Conservation (phyloP, 805 yeast species). For the Ogataea ganodermae region DNA sequence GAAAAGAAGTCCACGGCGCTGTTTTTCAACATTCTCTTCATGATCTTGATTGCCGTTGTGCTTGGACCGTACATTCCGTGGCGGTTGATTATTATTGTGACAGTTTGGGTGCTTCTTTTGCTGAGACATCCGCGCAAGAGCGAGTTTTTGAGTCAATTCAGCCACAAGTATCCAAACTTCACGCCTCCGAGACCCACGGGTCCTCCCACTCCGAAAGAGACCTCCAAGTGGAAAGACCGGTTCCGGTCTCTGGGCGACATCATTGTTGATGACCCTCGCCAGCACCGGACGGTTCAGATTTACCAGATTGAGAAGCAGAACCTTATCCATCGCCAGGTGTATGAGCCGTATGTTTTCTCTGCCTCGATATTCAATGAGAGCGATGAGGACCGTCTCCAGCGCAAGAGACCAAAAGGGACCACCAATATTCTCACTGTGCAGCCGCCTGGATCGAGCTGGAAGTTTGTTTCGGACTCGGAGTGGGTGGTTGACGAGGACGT, state of each 20-base stretch:
- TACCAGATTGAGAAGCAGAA: slow-evolving; percentile 75
- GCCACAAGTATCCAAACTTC: slow-evolving; percentile 20
- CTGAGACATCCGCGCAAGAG: slow-evolving; percentile 59
- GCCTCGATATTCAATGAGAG: slow-evolving; percentile 52
- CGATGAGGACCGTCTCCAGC: slow-evolving; percentile 47
- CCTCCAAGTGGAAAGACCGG: not conserved
- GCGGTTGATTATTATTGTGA: slow-evolving; percentile 54
- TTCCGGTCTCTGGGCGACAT: slow-evolving; percentile 30
- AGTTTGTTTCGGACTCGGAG: slow-evolving; percentile 54
- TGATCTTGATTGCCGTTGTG: slow-evolving; percentile 43
- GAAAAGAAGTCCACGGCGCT: slow-evolving; percentile 66
- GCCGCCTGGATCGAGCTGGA: slow-evolving; percentile 73
- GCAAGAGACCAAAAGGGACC: slow-evolving; percentile 68
- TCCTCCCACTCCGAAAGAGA: not conserved
- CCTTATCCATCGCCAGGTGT: slow-evolving; percentile 51
- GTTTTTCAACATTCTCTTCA: slow-evolving; percentile 44
- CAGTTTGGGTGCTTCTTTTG: slow-evolving; percentile 58
- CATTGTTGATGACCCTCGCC: slow-evolving; percentile 72
- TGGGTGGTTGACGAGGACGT: slow-evolving; percentile 70
- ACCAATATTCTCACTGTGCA: slow-evolving; percentile 51
- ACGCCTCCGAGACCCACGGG: not conserved
- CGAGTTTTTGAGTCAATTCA: slow-evolving; percentile 20
- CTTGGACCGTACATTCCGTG: slow-evolving; percentile 63
- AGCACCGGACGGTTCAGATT: slow-evolving; percentile 64
- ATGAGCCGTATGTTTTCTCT: slow-evolving; percentile 64